Base-by-base conservation (phyloP, 768 basidiomycete species). In the Clitopilus hobsonii region DNA sequence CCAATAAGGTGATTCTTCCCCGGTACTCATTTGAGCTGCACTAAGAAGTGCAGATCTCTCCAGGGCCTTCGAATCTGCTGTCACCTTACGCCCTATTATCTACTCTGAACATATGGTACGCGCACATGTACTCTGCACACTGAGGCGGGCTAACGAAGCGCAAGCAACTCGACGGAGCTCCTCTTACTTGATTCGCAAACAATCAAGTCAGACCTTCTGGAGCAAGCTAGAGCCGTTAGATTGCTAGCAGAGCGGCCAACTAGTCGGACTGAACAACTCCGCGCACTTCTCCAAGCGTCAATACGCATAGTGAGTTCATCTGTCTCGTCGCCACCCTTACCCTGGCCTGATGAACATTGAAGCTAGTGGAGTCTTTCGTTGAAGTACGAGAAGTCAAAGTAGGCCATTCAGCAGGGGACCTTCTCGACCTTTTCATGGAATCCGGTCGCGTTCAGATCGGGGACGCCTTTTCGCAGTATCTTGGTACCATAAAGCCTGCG, bases 51-150 rank as follows among this genome's bases (percentile, higher is more conserved):
- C 48, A 36, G 18, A 26, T 50, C 60, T 52, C 55, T 58, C 27
- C 29, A 49, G 14, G 41, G 41, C 41, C 82, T n/a, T 63, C 69
- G 7, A 56, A 76, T 29, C 70, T 85, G 28, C 67, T 82, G 50
- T 71, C 64, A 20, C 80, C 84, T 6, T 67, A 69, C 18, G 69
- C 74, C 32, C 69, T 85, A 3, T 16, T 11, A 20, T 45, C 41
- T 8, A 45, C 41, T 5, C 2, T 45, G 41, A 20, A 18, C 4
- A 18, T 45, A 5, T 45, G 41, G 41, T 45, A 20, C 2, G 41
- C 22, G 10, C 22, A 45, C 8, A 8, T 8, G 18, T 18, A 10
- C 41, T 5, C 22, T 20, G 30, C 16, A 7, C 16, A 32, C 7
- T 7, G 30, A 32, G 16, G 8, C 8, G 16, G 7, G 7, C 22